Evolutionary conservation across 2,329 filamentous ascomycete genomes (phyloP).

Genomic region (Teratosphaeria viscida): DNA sequence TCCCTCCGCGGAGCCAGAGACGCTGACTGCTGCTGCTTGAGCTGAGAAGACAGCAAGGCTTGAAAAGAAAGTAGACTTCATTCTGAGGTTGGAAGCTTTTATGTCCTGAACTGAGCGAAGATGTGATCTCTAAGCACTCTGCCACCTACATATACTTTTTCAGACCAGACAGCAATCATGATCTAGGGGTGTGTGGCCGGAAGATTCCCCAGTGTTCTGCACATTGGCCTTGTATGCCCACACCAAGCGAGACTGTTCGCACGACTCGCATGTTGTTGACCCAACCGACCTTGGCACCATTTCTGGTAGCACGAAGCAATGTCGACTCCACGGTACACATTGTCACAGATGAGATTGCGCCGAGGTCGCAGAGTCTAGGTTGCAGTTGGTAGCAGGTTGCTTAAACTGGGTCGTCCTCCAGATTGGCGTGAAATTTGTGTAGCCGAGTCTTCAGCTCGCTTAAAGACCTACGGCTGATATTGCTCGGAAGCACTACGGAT

Average conservation of each 20-base stretch:
- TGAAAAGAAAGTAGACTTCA: background rate
- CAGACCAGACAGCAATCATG: background rate
- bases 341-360: background rate
- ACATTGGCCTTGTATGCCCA: background rate
- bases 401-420: background rate
- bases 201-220: background rate
- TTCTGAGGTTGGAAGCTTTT: background rate
- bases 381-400: background rate
- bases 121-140: background rate
- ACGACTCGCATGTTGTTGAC: background rate
- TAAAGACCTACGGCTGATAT: background rate
- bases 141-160: background rate
- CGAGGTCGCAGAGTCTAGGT: background rate
- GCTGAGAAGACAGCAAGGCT: background rate
- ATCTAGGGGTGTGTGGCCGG: background rate
- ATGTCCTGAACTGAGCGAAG: background rate
- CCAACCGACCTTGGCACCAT: background rate
- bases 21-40: slow-evolving; percentile 1
- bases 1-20: slow-evolving; percentile 32
- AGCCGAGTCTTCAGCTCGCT: background rate
- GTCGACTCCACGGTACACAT: background rate
- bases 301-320: background rate
- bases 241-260: background rate
- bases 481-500: background rate
- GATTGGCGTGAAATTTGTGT: background rate